Percentiles rank a stretch among this genome's conserved stretches.
Conservation (phyloP, 2,329 filamentous ascomycete species). For the Apiospora kogelbergensis region DNA sequence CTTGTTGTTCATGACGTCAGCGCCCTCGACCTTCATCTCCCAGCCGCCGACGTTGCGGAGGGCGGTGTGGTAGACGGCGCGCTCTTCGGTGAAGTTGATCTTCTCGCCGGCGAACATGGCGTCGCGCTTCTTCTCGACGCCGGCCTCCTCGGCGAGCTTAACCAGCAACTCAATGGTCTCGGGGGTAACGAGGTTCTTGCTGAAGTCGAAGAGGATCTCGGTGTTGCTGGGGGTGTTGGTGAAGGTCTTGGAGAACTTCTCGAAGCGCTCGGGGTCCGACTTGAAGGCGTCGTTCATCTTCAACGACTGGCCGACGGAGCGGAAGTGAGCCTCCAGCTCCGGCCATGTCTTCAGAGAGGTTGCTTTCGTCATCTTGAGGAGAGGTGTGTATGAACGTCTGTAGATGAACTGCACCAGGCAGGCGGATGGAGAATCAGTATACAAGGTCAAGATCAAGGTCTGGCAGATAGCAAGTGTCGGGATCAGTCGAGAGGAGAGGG, state of each 20-base stretch:
- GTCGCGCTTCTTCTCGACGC: constrained; percentile 90
- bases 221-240: constrained; percentile 73
- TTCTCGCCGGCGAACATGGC: constrained; percentile 96
- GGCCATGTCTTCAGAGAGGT: constrained; percentile 85
- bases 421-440: not conserved
- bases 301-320: constrained; percentile 81
- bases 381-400: not conserved
- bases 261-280: constrained; percentile 83
- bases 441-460: not conserved
- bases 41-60: constrained; percentile 86
- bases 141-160: constrained; percentile 88
- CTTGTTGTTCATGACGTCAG: constrained; percentile 87
- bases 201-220: constrained; percentile 97
- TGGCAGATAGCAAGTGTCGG: not conserved
- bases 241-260: constrained; percentile 87
- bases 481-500: not conserved
- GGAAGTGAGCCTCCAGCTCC: constrained; percentile 87
- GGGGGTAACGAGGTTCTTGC: constrained; percentile 96
- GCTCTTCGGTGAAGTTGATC: constrained; percentile 98
- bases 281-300: constrained; percentile 92
- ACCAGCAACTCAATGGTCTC: constrained; percentile 86
- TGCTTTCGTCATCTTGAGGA: constrained; percentile 70
- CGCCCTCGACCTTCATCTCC: constrained; percentile 80
- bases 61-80: constrained; percentile 93
- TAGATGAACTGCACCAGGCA: constrained; percentile 6